phyloP scores from a whole-genome alignment of 495 filamentous ascomycete species.

The Tuber melanosporum region DNA sequence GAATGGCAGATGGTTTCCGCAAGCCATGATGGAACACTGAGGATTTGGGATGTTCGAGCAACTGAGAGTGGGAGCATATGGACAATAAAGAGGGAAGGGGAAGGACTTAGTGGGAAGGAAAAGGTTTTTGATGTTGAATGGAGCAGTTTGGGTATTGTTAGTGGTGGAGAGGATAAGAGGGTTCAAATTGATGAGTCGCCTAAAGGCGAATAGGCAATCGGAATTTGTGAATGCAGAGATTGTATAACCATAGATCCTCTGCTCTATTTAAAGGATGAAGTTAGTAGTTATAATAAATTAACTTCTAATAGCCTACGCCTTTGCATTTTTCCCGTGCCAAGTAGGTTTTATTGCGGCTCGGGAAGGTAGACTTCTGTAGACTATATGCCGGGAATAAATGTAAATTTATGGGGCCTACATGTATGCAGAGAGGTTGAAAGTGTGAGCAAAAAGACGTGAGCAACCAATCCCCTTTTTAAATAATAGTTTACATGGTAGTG shows the following conservation, averaged over 20 bases:
- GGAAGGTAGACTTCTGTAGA: neutral
- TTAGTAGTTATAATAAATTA: constrained; percentile 17
- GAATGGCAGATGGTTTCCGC: constrained; percentile 74
- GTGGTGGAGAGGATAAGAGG: constrained; percentile 82
- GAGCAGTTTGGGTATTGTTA: constrained; percentile 78
- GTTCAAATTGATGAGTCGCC: constrained; percentile 70
- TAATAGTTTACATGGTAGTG: no score
- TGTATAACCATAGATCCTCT: constrained; percentile 14
- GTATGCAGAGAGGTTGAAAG: neutral
- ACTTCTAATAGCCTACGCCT: neutral
- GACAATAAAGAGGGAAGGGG: constrained; percentile 72
- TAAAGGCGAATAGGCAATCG: constrained; percentile 16
- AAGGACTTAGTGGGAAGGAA: constrained; percentile 48
- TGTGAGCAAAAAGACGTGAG: neutral
- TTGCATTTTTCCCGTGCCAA: neutral
- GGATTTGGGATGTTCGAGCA: constrained; percentile 83
- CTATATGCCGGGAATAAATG: neutral
- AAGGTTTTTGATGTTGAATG: constrained; percentile 83
- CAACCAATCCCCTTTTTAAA: neutral
- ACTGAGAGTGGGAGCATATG: constrained; percentile 68
- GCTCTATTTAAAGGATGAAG: neutral
- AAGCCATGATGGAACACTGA: constrained; percentile 80
- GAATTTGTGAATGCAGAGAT: constrained; percentile 10
- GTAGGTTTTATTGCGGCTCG: neutral
- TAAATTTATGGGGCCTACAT: neutral